Evolutionary conservation across 495 filamentous ascomycete species (phyloP).

Genomic region (Astrothelium subdiscretum): DNA sequence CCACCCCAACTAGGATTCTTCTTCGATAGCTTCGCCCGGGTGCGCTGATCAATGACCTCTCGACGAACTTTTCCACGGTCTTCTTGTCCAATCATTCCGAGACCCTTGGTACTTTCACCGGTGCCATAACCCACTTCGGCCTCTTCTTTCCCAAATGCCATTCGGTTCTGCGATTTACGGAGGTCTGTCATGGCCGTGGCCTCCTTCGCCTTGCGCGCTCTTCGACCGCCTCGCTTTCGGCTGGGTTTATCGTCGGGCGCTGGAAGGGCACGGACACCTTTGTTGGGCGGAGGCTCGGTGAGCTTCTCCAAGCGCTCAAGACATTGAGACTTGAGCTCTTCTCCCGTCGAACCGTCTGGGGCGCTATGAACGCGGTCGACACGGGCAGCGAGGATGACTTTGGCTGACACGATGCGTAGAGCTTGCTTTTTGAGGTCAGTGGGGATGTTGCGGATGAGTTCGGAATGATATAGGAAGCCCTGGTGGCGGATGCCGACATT

Average conservation of each 20-base stretch:
- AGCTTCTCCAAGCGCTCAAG: conserved; percentile 86
- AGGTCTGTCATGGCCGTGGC: conserved; percentile 94
- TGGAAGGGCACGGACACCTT: conserved; percentile 75
- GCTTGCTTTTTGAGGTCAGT: conserved; percentile 84
- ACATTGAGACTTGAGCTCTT: conserved; percentile 73
- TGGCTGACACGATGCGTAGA: conserved; percentile 88
- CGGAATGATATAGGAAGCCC: conserved; percentile 86
- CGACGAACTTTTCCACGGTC: conserved; percentile 79
- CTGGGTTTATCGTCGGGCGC: conserved; percentile 93
- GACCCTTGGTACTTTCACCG: conserved; percentile 72
- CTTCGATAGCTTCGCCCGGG: conserved; percentile 80
- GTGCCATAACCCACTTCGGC: conserved; percentile 85
- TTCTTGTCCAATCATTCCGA: conserved; percentile 89
- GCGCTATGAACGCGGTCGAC: conserved; percentile 77
- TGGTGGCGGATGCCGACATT: conserved; percentile 87
- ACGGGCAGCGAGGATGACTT: conserved; percentile 82
- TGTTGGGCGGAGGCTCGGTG: conserved; percentile 85
- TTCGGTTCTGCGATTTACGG: conserved; percentile 88
- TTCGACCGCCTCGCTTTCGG: conserved; percentile 81
- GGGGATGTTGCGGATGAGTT: conserved; percentile 71
- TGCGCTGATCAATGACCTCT: conserved; percentile 84
- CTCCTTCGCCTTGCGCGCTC: conserved; percentile 93
- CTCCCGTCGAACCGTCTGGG: conserved; percentile 71
- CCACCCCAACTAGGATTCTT: conserved; percentile 95
- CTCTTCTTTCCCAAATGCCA: conserved; percentile 95